A percentile compares a stretch with the other conserved stretches of the same genome.
phyloP scores from a whole-genome alignment of 441 rosid species.

The Kokia cookei region DNA sequence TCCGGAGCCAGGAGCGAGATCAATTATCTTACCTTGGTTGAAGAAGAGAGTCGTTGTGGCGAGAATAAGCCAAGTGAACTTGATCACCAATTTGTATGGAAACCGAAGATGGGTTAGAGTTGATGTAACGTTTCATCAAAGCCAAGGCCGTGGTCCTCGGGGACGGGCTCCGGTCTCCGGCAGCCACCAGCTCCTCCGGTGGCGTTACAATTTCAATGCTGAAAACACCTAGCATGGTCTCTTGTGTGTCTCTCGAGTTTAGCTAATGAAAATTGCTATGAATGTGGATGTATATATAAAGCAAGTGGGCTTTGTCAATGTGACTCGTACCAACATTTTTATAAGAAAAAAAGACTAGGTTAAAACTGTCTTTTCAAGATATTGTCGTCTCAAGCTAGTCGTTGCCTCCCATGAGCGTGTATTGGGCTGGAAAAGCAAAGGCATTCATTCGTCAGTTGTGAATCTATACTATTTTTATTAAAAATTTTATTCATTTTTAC shows the following conservation, averaged over 20 bases:
- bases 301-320: background rate
- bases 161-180: conserved; percentile 89
- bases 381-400: background rate
- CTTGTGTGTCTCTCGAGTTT: background rate
- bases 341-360: background rate
- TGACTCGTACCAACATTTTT: background rate
- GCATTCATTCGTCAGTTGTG: background rate
- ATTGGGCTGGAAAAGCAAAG: background rate
- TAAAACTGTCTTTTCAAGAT: background rate
- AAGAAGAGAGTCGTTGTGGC: conserved; percentile 54
- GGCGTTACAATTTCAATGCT: conserved; percentile 67
- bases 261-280: background rate
- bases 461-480: too few relatives aligned
- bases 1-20: too few relatives aligned
- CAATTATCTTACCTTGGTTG: conserved; percentile 58
- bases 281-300: background rate
- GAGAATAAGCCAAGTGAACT: conserved; percentile 70
- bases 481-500: too few relatives aligned
- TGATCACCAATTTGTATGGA: conserved; percentile 58
- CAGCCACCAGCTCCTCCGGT: conserved; percentile 89
- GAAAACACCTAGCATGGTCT: conserved; percentile 68
- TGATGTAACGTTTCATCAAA: conserved; percentile 52
- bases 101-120: conserved; percentile 48
- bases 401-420: background rate
- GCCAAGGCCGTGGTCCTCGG: conserved; percentile 56